A percentile compares a stretch with the other conserved stretches of the same genome.
phyloP scores from a whole-genome alignment of 306 rosid genomes.

The Trifolium fragiferum region DNA sequence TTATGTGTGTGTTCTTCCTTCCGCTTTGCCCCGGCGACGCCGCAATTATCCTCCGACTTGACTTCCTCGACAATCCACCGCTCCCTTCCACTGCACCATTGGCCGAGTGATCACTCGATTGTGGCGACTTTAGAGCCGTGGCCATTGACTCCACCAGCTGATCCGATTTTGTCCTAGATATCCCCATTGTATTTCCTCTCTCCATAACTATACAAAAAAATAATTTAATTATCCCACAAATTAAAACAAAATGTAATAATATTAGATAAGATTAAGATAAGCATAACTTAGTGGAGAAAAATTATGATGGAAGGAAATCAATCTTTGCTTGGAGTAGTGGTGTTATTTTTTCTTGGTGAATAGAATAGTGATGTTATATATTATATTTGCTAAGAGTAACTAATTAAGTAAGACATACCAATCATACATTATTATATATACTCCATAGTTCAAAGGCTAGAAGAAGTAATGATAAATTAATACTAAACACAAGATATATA shows the following conservation, averaged over 20 bases:
- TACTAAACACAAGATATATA: not conserved
- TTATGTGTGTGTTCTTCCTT: constrained; percentile 76
- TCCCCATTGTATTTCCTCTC: constrained; percentile 45
- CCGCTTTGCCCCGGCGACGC: constrained; percentile 65
- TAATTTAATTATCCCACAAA: not conserved
- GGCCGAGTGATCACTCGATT: constrained; percentile 45
- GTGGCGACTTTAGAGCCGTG: constrained; percentile 64
- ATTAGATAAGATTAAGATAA: not conserved
- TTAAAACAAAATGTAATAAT: not conserved
- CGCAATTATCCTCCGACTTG: constrained; percentile 65
- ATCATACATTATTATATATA: constrained; percentile 21
- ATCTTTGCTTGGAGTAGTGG: constrained; percentile 4
- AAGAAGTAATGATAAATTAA: constrained; percentile 4
- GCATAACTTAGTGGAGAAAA: not conserved
- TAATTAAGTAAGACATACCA: not conserved
- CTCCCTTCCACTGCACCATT: constrained; percentile 45
- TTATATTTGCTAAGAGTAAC: not conserved
- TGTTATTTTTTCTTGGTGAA: not conserved
- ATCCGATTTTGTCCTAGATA: constrained; percentile 79
- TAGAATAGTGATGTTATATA: too few species aligned
- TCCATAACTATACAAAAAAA: constrained; percentile 49
- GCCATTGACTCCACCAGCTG: constrained; percentile 67
- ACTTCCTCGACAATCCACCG: constrained; percentile 60
- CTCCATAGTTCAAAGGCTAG: not conserved
- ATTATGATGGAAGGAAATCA: constrained; percentile 1